Conservation (phyloP, 768 basidiomycete genomes). For the Russula earlei region DNA sequence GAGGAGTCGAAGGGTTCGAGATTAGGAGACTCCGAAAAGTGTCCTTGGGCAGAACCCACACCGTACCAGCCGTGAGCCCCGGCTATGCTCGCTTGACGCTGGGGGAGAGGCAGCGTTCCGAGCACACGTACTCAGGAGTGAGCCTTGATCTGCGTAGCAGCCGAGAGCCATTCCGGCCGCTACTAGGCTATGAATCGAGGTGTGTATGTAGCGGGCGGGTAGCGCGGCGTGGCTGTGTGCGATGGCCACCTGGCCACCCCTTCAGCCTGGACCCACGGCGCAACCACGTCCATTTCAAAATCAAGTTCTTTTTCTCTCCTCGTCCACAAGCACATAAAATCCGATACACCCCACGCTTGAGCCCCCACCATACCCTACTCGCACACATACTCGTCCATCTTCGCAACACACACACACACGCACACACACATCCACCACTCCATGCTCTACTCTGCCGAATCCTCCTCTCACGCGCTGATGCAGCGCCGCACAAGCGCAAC, state of each 20-base stretch:
- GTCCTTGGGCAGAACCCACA: too few relatives aligned
- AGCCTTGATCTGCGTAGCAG: too few relatives aligned
- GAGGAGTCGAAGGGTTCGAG: too few relatives aligned
- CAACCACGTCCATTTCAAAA: background rate
- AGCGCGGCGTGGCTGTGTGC: slow-evolving; percentile 2
- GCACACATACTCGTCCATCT: too few relatives aligned
- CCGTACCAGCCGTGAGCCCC: too few relatives aligned
- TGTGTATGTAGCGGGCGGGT: too few relatives aligned
- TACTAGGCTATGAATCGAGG: too few relatives aligned
- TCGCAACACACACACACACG: background rate
- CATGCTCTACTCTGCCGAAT: background rate
- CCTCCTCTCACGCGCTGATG: background rate
- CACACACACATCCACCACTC: background rate
- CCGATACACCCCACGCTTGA: background rate
- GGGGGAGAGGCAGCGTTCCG: too few relatives aligned
- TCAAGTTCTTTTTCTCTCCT: background rate
- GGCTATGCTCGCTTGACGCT: too few relatives aligned
- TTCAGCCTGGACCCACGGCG: background rate
- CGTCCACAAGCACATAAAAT: background rate
- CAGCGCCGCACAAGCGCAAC: background rate
- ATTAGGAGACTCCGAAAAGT: too few relatives aligned
- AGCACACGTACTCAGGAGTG: too few relatives aligned
- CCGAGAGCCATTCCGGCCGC: too few relatives aligned
- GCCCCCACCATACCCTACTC: background rate
- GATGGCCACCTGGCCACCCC: background rate